Evolutionary conservation across 495 filamentous ascomycete species (phyloP).

Genomic region (Podospora pseudoanserina): DNA sequence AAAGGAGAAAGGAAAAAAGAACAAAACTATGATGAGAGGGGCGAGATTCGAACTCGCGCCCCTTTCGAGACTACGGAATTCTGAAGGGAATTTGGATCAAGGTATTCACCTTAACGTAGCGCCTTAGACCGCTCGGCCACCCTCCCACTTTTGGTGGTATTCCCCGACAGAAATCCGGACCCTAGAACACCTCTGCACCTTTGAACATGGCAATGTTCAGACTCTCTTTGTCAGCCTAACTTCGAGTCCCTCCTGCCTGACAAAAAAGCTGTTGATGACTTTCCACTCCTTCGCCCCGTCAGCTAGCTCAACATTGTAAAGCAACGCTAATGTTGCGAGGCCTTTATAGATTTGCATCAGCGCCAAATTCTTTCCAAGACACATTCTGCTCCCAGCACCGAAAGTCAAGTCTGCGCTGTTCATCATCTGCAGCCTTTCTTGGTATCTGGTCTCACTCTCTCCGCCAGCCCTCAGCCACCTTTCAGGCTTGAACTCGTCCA

Average conservation of each 20-base stretch:
- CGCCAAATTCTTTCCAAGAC: conserved; percentile 42
- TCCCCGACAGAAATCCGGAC: neutral
- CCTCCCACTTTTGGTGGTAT: neutral
- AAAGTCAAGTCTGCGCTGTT: conserved; percentile 38
- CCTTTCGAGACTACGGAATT: too few relatives aligned
- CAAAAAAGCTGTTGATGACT: conserved; percentile 38
- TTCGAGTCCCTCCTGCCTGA: conserved; percentile 30
- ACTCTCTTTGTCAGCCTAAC: conserved; percentile 16
- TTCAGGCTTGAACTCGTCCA: conserved; percentile 49
- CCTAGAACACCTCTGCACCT: neutral
- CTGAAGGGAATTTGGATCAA: too few relatives aligned
- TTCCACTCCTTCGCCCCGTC: conserved; percentile 36
- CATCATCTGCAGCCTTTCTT: conserved; percentile 29
- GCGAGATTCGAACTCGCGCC: too few relatives aligned
- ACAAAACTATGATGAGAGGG: too few relatives aligned
- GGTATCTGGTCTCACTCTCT: conserved; percentile 26
- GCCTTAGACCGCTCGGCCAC: neutral
- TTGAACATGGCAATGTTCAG: neutral
- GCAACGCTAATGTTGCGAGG: conserved; percentile 34
- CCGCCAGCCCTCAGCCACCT: conserved; percentile 43
- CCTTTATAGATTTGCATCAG: conserved; percentile 45
- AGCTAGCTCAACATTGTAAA: conserved; percentile 35
- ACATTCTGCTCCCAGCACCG: conserved; percentile 38
- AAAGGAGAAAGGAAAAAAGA: too few relatives aligned
- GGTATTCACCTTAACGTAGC: neutral